A percentile compares a stretch with the other conserved stretches of the same genome.
Conservation (phyloP, 2,329 filamentous ascomycete genomes). For the Uncinocarpus reesii region DNA sequence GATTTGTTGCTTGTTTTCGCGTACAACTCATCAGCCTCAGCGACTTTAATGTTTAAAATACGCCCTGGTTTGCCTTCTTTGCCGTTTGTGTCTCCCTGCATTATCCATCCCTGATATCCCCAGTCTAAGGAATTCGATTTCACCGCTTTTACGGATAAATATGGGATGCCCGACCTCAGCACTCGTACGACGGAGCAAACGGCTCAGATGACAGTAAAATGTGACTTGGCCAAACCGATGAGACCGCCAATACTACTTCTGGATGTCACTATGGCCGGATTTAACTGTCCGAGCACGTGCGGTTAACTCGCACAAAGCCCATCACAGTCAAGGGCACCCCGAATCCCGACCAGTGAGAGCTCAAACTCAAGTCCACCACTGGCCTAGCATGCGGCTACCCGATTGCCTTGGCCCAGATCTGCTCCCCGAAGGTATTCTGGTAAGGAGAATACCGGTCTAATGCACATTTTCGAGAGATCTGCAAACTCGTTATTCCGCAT, state of each 20-base stretch:
- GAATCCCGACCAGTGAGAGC: background rate
- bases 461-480: background rate
- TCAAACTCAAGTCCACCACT: background rate
- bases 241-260: slow-evolving; percentile 9
- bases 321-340: background rate
- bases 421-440: background rate
- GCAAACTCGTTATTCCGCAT: background rate
- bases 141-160: background rate
- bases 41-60: background rate
- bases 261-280: slow-evolving; percentile 9
- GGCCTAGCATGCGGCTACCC: background rate
- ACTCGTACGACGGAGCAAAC: slow-evolving; percentile 7
- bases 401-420: background rate
- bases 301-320: slow-evolving; percentile 1
- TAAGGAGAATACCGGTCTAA: background rate
- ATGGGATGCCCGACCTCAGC: slow-evolving; percentile 8
- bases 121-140: background rate
- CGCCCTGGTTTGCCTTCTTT: slow-evolving; percentile 1
- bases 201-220: slow-evolving; percentile 11
- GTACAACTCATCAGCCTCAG: background rate
- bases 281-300: slow-evolving; percentile 6
- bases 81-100: slow-evolving; percentile 3
- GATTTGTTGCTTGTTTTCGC: background rate
- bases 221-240: slow-evolving; percentile 1
- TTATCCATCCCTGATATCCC: background rate